Conservation (phyloP, 2,329 filamentous ascomycete genomes). For the Fusarium redolens region DNA sequence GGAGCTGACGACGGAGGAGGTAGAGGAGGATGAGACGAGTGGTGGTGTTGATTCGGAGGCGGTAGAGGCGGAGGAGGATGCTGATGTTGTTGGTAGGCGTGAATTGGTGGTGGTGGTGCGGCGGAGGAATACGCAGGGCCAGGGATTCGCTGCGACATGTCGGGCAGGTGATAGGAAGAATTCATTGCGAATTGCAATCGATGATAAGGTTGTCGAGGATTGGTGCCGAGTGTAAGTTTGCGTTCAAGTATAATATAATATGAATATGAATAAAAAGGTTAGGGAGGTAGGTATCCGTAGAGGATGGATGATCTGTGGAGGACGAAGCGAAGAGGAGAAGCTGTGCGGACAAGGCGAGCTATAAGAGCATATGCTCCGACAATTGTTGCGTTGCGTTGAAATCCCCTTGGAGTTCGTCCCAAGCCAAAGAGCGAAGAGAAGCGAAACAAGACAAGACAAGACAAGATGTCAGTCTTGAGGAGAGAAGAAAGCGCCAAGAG, state of each 20-base stretch:
- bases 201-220: neutral
- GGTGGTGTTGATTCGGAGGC: conserved; percentile 37
- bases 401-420: neutral
- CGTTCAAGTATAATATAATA: conserved; percentile 3
- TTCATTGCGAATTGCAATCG: conserved; percentile 43
- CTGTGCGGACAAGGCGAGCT: conserved; percentile 21
- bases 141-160: conserved; percentile 49
- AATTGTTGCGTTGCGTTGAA: neutral
- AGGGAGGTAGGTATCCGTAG: neutral
- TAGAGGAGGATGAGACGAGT: conserved; percentile 32
- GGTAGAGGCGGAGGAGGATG: conserved; percentile 37
- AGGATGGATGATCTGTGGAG: neutral
- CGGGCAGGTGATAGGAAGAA: conserved; percentile 46
- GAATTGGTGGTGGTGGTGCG: conserved; percentile 35
- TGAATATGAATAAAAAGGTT: neutral
- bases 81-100: conserved; percentile 43
- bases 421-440: conserved; percentile 20
- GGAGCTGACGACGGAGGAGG: conserved; percentile 24
- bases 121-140: conserved; percentile 41
- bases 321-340: conserved; percentile 13
- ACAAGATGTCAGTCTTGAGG: neutral
- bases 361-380: conserved; percentile 33
- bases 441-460: neutral
- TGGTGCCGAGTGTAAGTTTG: neutral
- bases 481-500: conserved; percentile 4